Evolutionary conservation across 352 stramenopile genomes (phyloP), one percentile per base, ranked within the genome.

Genomic region (Pythium rishiriense): DNA sequence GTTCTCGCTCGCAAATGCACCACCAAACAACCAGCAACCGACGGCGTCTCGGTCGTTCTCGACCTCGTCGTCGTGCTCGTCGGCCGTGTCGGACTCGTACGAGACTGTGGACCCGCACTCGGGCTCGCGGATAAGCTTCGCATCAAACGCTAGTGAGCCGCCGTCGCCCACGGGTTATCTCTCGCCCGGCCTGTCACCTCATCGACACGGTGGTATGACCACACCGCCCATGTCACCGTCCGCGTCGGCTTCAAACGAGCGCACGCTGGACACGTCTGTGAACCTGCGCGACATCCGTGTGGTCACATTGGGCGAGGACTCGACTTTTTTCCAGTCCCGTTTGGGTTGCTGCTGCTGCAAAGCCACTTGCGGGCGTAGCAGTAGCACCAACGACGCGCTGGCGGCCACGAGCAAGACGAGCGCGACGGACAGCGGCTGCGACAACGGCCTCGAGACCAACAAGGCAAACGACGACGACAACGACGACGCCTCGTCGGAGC

Each of bases 291-390:
- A 92, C 43, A 87, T 92, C 29, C 74, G 73, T 11, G 26, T 66
- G 15, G 72, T 92, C 51, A 62, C 76, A 10, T 12, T 68, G 2
- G 83, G 83, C 4, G 73, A 87, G 3, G 41, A 82, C 24, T 78
- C 76, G 29, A 53, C 60, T 11, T 92, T 92, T 58, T 92, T 90
- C 46, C 66, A 70, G n/a, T 72, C 75, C 3, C 70, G 78, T 33
- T 70, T 70, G 22, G 55, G 56, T 11, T 51, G 43, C 63, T 46
- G 25, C 22, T 53, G 45, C 47, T 65, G 55, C 29, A 57, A 53
- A 8, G 54, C 45, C 9, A 53, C 60, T 22, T 68, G 51, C 41
- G 43, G 17, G 21, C 19, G 5, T 26, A 52, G 55, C 31, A 35
- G 35, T 14, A 41, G 35, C 35, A 41, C 6, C 42, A 42, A 42